These are phyloP conservation scores for Sonneratia alba DNA, from an alignment of 345 rosid species.

Conservation along the genomic window DNA sequence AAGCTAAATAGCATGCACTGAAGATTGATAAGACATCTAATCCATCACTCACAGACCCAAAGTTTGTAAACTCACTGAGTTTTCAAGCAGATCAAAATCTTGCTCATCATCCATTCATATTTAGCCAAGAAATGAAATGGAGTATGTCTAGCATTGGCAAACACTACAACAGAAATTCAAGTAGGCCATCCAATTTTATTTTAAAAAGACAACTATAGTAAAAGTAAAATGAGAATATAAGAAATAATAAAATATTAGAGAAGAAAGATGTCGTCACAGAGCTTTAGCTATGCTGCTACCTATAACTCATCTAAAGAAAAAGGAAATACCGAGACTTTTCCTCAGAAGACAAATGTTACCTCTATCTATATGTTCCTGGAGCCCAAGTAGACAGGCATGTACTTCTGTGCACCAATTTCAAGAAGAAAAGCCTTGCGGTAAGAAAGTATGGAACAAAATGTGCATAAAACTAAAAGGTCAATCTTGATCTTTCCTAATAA, in stretches of 20 bases:
- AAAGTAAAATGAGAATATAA: too few species aligned
- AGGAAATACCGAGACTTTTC: background rate
- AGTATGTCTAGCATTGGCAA: background rate
- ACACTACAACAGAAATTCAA: background rate
- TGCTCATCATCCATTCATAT: background rate
- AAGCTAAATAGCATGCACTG: background rate
- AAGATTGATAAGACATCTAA: background rate
- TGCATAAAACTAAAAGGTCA: background rate
- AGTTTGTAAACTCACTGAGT: background rate
- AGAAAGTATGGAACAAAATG: background rate
- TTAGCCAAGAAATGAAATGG: background rate
- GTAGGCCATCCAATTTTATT: background rate
- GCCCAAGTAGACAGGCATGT: slow-evolving; percentile 35
- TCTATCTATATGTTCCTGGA: slow-evolving; percentile 38
- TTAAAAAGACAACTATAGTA: background rate
- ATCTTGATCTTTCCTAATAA: background rate
- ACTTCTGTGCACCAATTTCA: slow-evolving; percentile 36
- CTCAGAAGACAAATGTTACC: slow-evolving; percentile 27
- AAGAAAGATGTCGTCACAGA: background rate
- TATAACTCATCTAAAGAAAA: background rate
- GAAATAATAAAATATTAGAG: background rate
- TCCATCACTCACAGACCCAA: background rate
- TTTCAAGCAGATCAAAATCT: background rate
- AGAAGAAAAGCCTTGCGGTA: slow-evolving; percentile 3
- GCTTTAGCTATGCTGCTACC: background rate